Base-by-base conservation (phyloP, 2,329 filamentous ascomycete species). In the Neonectria neomacrospora region DNA sequence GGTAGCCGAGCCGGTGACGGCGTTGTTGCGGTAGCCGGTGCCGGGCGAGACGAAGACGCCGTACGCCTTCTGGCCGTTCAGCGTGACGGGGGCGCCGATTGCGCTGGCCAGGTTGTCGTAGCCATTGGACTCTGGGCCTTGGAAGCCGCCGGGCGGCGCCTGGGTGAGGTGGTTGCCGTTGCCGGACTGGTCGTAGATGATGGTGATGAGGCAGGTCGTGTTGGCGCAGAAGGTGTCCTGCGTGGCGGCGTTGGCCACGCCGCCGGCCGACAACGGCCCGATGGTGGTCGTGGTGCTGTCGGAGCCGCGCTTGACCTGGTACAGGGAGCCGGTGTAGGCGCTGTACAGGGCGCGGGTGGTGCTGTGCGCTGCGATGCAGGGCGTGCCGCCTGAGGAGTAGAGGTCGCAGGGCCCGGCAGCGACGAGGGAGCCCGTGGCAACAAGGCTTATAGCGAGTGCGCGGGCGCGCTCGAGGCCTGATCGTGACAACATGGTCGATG, bases 171-270 rank as follows among this genome's bases (percentile, higher is more conserved):
- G 85, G 65, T 91, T 91, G 1, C 81, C 81, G 1, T 76, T 76
- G 57, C 87, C 87, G 12, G 88, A 89, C 75, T 91, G 89, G 73
- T 91, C 89, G 72, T 90, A 90, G 56, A 90, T 89, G 68, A 86
- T 81, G 1, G 83, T 83, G 72, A 91, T 90, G 23, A 89, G 77
- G 70, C 88, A 91, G 12, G 86, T 90, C 0, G 88, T 90, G 52
- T 78, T 75, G 10, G 80, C 74, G 69, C 88, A 91, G 76, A 91
- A 91, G 1, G 77, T 67, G 75, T 90, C 88, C 71, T 91, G 89
- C 9, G 83, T 73, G 0, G 81, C 83, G 4, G 87, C 85, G 70
- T 91, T 84, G 58, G 89, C 88, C 10, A 90, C 85, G 44, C 87
- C 87, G 2, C 89, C 88, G 0, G 86, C 83, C 0, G 85, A 81